Percentiles rank a stretch among this genome's conserved stretches.
Conservation (phyloP, 345 rosid genomes). For the Excoecaria agallocha region DNA sequence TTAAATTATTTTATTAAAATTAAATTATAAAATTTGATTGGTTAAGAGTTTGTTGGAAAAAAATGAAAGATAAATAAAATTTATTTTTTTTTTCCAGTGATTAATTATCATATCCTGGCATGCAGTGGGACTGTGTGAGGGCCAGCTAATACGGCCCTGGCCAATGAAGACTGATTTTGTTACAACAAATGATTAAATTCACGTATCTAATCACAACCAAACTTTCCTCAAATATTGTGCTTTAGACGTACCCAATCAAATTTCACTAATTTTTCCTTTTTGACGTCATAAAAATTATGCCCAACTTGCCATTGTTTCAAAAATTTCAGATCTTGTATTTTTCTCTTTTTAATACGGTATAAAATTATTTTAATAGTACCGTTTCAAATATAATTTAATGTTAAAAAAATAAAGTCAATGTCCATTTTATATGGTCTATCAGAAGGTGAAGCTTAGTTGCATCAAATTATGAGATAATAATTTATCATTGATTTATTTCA, state of each 20-base stretch:
- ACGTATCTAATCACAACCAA: conserved; percentile 15
- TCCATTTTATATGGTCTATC: too few relatives aligned
- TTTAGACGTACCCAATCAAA: background rate
- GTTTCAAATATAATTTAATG: too few relatives aligned
- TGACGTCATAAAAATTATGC: background rate
- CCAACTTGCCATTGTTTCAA: background rate
- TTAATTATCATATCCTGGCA: conserved; percentile 23
- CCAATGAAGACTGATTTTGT: conserved; percentile 1
- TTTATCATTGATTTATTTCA: too few relatives aligned
- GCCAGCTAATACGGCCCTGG: conserved; percentile 36
- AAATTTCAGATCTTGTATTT: too few relatives aligned
- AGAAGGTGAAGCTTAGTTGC: too few relatives aligned
- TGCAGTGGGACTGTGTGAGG: background rate
- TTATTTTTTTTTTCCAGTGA: too few relatives aligned
- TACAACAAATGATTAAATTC: background rate
- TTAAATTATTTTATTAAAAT: too few relatives aligned
- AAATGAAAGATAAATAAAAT: too few relatives aligned
- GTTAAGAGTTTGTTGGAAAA: too few relatives aligned
- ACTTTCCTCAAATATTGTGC: background rate
- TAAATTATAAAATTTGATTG: too few relatives aligned
- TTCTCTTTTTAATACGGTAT: too few relatives aligned
- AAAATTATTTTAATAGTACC: background rate
- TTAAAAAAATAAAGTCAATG: background rate
- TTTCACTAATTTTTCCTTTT: background rate
- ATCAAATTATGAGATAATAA: too few relatives aligned